Evolutionary conservation across 345 rosid species (phyloP), one percentile per base, ranked within the genome.

Genomic region (Barbarea vulgaris): DNA sequence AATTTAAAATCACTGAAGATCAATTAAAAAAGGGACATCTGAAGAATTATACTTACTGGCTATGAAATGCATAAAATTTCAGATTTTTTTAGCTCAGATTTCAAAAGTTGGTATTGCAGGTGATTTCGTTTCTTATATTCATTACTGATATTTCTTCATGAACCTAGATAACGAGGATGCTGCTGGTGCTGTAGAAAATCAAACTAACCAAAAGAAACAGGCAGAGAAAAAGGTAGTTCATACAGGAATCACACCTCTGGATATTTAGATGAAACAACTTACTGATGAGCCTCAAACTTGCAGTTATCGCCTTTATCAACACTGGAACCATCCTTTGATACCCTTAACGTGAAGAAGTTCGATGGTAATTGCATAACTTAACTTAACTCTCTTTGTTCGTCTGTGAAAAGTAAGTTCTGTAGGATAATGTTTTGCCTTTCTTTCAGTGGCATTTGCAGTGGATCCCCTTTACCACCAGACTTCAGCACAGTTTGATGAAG

Each of bases 401-500:
- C 13, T 64, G 53, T 72, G 62, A 52, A 48, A 67, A 21, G 62
- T 68, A 56, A 68, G 39, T 75, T 77, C 13, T 36, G 46, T 64
- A 46, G 5, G 63, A 21, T 81, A 27, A 82, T 48, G 24, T 52
- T 79, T 60, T 18, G 19, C 75, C 76, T 57, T 67, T 84, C 68
- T 67, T 51, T 44, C 84, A 94, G 98, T 81, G 87, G 95, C 97
- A 53, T 91, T 94, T 83, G 87, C 93, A 2, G 97, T 94, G 80
- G 98, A 91, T 84, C 98, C 98, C 14, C 84, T 94, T 51, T 94
- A 94, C 84, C 96, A 90, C 76, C 98, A 94, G 78, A 91, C 98
- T 51, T 89, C 98, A 64, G 98, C 98, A 65, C 95, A 91, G 77
- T 91, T 91, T 79, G 98, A 94, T 77, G 98, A 89, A 87, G 98